Percentiles rank a stretch among this genome's conserved stretches.
These are phyloP conservation scores for Teunomyces gatunensis DNA, from an alignment of 805 yeast species.

Conservation along the genomic window DNA sequence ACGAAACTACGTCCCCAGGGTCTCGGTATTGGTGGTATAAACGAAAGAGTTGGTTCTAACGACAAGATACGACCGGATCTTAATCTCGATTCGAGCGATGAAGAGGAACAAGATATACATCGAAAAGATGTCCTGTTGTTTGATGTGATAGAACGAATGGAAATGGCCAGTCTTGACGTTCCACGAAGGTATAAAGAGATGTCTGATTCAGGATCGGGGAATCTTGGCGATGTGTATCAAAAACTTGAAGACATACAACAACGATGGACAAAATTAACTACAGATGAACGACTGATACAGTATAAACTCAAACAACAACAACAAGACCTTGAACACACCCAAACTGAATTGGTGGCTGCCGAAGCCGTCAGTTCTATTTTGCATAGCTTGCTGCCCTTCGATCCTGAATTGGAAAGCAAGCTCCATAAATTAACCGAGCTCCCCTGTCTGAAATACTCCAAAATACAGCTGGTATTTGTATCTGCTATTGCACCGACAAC, in stretches of 20 bases:
- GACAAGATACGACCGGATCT: conserved; percentile 7
- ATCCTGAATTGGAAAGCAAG: background rate
- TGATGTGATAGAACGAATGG: conserved; percentile 35
- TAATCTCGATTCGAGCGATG: conserved; percentile 17
- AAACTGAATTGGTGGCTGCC: conserved; percentile 5
- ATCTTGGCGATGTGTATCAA: conserved; percentile 5
- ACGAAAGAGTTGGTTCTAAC: background rate
- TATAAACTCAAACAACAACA: background rate
- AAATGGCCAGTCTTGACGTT: conserved; percentile 29
- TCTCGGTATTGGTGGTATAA: conserved; percentile 64
- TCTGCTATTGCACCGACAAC: conserved; percentile 7
- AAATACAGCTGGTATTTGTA: conserved; percentile 9
- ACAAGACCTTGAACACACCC: background rate
- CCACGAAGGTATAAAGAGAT: conserved; percentile 34
- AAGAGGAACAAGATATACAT: conserved; percentile 14
- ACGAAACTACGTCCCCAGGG: conserved; percentile 64
- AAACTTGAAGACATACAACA: conserved; percentile 13
- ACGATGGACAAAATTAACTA: conserved; percentile 13
- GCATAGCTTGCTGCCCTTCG: background rate
- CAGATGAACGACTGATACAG: conserved; percentile 6
- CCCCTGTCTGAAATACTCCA: background rate
- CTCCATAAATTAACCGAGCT: background rate
- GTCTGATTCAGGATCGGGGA: conserved; percentile 21
- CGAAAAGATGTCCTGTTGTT: conserved; percentile 19
- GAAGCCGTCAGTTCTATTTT: background rate